phyloP scores from a whole-genome alignment of 441 rosid species.

The Gossypium schwendimanii region DNA sequence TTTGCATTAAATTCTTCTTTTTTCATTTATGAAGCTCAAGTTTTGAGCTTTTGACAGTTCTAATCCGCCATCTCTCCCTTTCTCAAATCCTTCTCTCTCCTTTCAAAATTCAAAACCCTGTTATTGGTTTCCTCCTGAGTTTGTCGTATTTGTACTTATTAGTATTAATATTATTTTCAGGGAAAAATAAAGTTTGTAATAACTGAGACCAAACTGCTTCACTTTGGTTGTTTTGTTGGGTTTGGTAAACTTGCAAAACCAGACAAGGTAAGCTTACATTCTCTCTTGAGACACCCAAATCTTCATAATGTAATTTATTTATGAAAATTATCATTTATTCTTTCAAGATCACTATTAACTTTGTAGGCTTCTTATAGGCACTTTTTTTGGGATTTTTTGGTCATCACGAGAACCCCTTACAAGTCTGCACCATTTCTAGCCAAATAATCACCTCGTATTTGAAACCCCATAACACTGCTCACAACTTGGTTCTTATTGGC shows the following conservation, averaged over 20 bases:
- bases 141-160: background rate
- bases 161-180: constrained; percentile 8
- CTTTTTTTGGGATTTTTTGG: constrained; percentile 25
- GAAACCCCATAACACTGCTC: background rate
- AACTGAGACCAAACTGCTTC: constrained; percentile 16
- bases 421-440: background rate
- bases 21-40: constrained; percentile 37
- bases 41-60: constrained; percentile 19
- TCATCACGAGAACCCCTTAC: constrained; percentile 11
- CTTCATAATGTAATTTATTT: background rate
- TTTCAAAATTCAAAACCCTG: background rate
- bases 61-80: constrained; percentile 17
- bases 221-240: constrained; percentile 22
- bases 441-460: background rate
- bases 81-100: background rate
- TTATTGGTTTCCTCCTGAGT: background rate
- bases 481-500: background rate
- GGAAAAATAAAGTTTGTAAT: background rate
- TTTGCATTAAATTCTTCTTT: background rate
- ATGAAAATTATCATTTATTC: background rate
- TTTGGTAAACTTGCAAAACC: no score
- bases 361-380: constrained; percentile 20
- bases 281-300: background rate
- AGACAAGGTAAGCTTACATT: no score
- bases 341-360: constrained; percentile 5